Conservation (phyloP, 1,139 yeast species). For the Geotrichum phurueaensis region DNA sequence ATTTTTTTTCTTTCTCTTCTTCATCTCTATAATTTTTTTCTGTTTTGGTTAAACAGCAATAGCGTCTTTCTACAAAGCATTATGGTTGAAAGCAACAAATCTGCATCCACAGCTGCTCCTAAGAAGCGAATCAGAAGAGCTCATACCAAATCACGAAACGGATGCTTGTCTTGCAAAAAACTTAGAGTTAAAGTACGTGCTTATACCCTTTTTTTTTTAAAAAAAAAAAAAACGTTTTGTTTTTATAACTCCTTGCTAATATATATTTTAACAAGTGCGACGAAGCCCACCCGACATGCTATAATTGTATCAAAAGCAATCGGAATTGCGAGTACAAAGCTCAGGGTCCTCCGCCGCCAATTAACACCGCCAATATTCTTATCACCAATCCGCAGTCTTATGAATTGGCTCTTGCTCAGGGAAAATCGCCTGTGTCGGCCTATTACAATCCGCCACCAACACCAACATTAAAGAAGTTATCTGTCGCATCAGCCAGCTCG, state of each 20-base stretch:
- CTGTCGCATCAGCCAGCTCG: not conserved
- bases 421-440: slow-evolving; percentile 7
- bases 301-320: slow-evolving; percentile 13
- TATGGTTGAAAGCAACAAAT: not conserved
- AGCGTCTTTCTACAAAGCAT: not conserved
- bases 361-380: slow-evolving; percentile 11
- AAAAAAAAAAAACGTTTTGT: not conserved
- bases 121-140: slow-evolving; percentile 15
- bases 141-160: slow-evolving; percentile 16
- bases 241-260: not conserved
- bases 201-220: not conserved
- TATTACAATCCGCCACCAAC: slow-evolving; percentile 4
- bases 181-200: slow-evolving; percentile 13
- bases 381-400: slow-evolving; percentile 14
- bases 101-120: not conserved
- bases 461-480: not conserved
- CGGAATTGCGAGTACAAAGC: slow-evolving; percentile 14
- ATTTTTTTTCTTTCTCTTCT: not conserved
- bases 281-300: slow-evolving; percentile 13
- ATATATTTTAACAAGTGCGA: slow-evolving; percentile 8
- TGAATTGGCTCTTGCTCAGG: slow-evolving; percentile 12
- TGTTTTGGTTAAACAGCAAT: not conserved
- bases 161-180: slow-evolving; percentile 16
- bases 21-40: not conserved
- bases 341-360: slow-evolving; percentile 11